Conservation (phyloP, 129 eudicot genomes). For the Flaveria brownii region DNA sequence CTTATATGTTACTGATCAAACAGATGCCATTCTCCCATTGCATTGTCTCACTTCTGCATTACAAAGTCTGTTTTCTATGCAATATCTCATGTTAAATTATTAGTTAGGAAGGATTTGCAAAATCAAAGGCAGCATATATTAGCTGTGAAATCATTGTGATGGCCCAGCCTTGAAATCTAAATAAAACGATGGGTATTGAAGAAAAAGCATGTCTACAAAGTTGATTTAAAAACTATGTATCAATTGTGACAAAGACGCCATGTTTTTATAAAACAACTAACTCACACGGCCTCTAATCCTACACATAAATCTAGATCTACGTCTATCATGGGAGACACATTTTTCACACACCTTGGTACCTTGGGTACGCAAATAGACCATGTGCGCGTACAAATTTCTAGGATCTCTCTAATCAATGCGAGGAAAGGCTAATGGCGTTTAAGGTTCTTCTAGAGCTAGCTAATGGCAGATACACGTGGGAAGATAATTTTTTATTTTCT, state of each 20-base stretch:
- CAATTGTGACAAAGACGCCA: no score
- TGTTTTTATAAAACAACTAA: no score
- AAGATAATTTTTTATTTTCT: not conserved
- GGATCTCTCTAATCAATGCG: not conserved
- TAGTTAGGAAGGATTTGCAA: conserved; percentile 39
- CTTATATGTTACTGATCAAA: conserved; percentile 24
- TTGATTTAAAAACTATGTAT: not conserved
- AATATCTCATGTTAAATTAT: conserved; percentile 29
- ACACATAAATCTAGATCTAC: no score
- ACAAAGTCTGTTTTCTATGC: conserved; percentile 36
- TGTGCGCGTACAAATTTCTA: conserved; percentile 16
- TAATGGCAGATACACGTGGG: conserved; percentile 18
- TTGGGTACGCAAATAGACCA: not conserved
- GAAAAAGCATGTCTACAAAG: conserved; percentile 22
- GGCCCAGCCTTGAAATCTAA: conserved; percentile 31
- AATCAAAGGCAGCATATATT: conserved; percentile 39
- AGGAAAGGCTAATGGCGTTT: not conserved
- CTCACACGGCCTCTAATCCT: no score
- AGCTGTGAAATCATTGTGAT: conserved; percentile 41
- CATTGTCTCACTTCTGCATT: conserved; percentile 31
- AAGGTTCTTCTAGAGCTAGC: conserved; percentile 17
- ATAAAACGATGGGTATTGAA: conserved; percentile 23
- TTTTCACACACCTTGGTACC: no score
- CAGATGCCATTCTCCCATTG: conserved; percentile 28
- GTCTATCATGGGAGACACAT: no score